phyloP scores from a whole-genome alignment of 78 protist genomes.

The Dictyostelium purpureum region DNA sequence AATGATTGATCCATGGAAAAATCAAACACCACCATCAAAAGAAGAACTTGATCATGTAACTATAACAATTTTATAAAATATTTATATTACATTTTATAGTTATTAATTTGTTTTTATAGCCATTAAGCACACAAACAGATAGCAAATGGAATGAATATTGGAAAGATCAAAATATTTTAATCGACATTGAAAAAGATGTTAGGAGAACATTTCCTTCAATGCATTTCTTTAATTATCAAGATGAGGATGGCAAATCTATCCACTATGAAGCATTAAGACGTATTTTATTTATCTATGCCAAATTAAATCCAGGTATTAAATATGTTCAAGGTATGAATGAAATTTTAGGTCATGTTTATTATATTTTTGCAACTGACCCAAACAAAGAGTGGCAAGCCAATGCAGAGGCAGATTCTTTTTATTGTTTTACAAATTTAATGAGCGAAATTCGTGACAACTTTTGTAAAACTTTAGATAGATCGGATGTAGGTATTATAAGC shows the following conservation, averaged over 20 bases:
- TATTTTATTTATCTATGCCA: constrained; percentile 83
- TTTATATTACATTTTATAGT: neutral
- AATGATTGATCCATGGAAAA: constrained; percentile 62
- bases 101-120: constrained; percentile 24
- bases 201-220: constrained; percentile 80
- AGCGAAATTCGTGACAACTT: constrained; percentile 85
- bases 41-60: constrained; percentile 65
- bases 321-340: constrained; percentile 94
- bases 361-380: constrained; percentile 79
- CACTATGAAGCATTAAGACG: constrained; percentile 83
- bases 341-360: constrained; percentile 88
- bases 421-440: constrained; percentile 88
- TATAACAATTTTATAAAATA: neutral
- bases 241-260: constrained; percentile 51
- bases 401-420: constrained; percentile 94
- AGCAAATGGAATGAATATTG: constrained; percentile 84
- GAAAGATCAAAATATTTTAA: constrained; percentile 69
- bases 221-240: constrained; percentile 72
- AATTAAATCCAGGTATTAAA: constrained; percentile 85
- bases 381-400: constrained; percentile 27
- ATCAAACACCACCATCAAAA: constrained; percentile 6
- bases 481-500: constrained; percentile 50
- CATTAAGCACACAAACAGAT: constrained; percentile 52
- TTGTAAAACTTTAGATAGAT: constrained; percentile 71
- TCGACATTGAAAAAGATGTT: constrained; percentile 84